Base-by-base conservation (phyloP, 2,329 filamentous ascomycete species). In the Periconia macrospinosa region DNA sequence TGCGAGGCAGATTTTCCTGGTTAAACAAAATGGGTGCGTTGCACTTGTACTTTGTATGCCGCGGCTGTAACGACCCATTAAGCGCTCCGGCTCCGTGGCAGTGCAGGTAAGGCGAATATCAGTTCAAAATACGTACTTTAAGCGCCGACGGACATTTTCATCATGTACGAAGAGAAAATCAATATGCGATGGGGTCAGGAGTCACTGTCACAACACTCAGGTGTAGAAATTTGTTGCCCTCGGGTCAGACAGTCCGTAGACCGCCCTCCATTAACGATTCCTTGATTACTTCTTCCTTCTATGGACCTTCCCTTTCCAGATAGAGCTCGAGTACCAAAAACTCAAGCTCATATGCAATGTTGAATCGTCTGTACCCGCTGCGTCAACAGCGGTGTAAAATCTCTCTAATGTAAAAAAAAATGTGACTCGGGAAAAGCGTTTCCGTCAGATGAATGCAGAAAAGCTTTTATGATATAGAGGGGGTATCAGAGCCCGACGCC, bases 401-500 rank as follows among this genome's bases (percentile, higher is more conserved):
- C 19, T 44, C 48, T 56, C 49, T 53, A 52, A 56, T 44, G 20
- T 53, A 52, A 55, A 41, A 13, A 30, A 30, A 45, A 50, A n/a
- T n/a, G 51, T 55, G 63, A 66, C 62, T 63, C 60, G 60, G 62
- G 59, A 62, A 65, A 67, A 67, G 58, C 60, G 54, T 63, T 59
- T 58, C 52, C 49, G 45, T 45, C 41, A 54, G 46, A 58, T 58
- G 50, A 58, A 67, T 65, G 66, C 61, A 60, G 54, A 59, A 62
- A 68, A 69, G 59, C 61, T 70, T 71, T 71, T 67, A 56, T 54
- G 54, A 59, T 41, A 62, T 66, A 49, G 54, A 52, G 59, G 63
- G 65, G 37, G 60, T 67, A 60, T 64, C 67, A 68, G 67, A 62
- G 65, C 60, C 63, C 64, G 69, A 72, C 71, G 69, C 69, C 69